Evolutionary conservation across 2,329 filamentous ascomycete species (phyloP), one percentile per base, ranked within the genome.

Genomic region (Fusarium protoensiforme): DNA sequence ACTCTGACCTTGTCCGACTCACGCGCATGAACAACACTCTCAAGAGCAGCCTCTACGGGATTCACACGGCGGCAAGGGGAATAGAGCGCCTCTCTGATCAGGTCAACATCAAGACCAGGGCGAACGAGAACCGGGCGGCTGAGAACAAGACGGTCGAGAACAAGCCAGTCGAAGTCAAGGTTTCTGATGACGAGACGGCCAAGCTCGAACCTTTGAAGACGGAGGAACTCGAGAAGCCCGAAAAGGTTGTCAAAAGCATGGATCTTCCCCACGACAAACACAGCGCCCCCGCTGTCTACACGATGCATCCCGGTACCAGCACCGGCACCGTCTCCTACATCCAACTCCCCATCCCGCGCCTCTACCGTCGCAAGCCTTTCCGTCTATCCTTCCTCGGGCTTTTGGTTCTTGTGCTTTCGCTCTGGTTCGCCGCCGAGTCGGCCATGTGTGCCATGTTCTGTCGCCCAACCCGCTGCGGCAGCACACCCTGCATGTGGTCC

Each of bases 371-470:
- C 39, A 78, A 81, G 11, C 86, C 74, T 6, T 86, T 88, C 72
- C 84, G 81, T 57, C 80, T 88, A 27, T 90, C 88, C 2, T 73
- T 83, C 4, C 76, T 90, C 14, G 88, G 88, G 3, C 65, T 87
- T 22, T 7, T 87, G 4, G 61, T 85, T n/a, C 74, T 87, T 16
- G 36, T 87, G 4, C 43, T 87, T 10, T 78, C 82, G 0, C 58
- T 86, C n/a, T 92, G 90, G 90, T 88, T 87, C 64, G 76, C 83
- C 6, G 78, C 85, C n/a, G 90, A 92, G 77, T 84, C 84, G 1
- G 78, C 81, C 29, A 87, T 88, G 82, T 92, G 88, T 78, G 81
- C 78, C 41, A 71, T 81, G 8, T 92, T 87, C 80, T 91, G 88
- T 76, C 86, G 86, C 18, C 88, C 89, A 2, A 77, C 81, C n/a